phyloP scores from a whole-genome alignment of 305 asterid genomes.

The Fraxinus angustifolia region DNA sequence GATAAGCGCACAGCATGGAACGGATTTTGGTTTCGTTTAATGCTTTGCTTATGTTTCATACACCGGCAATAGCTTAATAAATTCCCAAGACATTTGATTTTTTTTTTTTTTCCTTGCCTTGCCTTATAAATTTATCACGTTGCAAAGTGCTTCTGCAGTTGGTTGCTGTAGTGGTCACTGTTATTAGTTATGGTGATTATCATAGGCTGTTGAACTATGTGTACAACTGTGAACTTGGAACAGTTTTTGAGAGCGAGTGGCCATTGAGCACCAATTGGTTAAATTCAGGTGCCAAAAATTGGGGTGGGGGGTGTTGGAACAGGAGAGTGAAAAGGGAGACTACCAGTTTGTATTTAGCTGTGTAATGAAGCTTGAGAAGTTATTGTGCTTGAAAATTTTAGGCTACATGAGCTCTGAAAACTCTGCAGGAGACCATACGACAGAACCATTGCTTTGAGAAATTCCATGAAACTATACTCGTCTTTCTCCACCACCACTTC shows the following conservation, averaged over 20 bases:
- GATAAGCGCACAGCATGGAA: neutral
- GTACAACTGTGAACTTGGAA: neutral
- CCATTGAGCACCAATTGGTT: neutral
- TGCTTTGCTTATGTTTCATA: neutral
- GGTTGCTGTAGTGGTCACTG: neutral
- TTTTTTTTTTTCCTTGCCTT: neutral
- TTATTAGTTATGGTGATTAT: neutral
- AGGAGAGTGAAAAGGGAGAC: slow-evolving; percentile 1
- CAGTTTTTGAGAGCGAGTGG: neutral
- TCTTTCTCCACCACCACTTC: neutral
- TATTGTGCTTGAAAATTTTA: slow-evolving; percentile 38
- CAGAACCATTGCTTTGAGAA: slow-evolving; percentile 33
- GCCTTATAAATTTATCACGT: neutral
- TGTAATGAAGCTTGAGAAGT: slow-evolving; percentile 38
- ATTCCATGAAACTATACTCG: slow-evolving; percentile 45
- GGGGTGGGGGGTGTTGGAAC: neutral
- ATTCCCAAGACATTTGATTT: neutral
- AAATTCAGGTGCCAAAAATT: too few species aligned
- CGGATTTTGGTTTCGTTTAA: neutral
- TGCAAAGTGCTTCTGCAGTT: neutral
- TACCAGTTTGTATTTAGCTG: slow-evolving; percentile 44
- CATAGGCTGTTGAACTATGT: neutral
- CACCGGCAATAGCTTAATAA: neutral
- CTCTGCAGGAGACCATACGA: slow-evolving; percentile 45
- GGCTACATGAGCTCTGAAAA: slow-evolving; percentile 32